Evolutionary conservation across 805 yeast species (phyloP), one percentile per base, ranked within the genome.

Genomic region (Saccharomycopsis sp.): DNA sequence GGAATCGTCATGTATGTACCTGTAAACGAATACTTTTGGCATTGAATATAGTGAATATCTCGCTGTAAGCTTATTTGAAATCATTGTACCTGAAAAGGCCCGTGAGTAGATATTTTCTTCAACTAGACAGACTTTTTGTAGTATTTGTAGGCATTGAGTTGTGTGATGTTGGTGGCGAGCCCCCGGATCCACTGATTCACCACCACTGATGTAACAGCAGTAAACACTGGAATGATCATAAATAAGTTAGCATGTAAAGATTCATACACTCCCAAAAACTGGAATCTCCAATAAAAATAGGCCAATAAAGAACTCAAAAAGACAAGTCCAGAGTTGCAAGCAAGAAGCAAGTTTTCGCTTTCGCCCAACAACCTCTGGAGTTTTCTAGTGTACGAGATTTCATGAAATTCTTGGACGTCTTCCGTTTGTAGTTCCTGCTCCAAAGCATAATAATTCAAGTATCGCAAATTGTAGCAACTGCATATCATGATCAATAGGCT

Each of bases 111-210:
- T 18, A 18, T 51, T 20, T 34, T n/a, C 7, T n/a, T 3, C 34
- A 16, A 21, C 24, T 51, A 57, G 3, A 52, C 50, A n/a, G 54
- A 24, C 44, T 57, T 57, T 16, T 50, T 37, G 14, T 54, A 24
- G 24, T 57, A 57, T 24, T 57, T 57, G 24, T 24, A 51, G 2
- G 52, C 51, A 3, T 57, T 51, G 8, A 57, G 23, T 9, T 46
- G 53, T 14, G 34, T 34, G 21, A 57, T 57, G 9, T 54, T 41
- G 16, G 47, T 46, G 12, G 52, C 54, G 14, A 51, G 46, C 9
- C 37, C 34, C 21, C 24, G 20, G n/a, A 46, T 51, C 61, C 57
- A 57, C 9, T 54, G 37, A 37, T 54, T 54, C 5, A 57, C 46
- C 18, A 51, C 47, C 3, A 54, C 51, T 7, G 55, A 51, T 14